These are phyloP conservation scores for Aspergillus floridensis DNA, from an alignment of 2,329 filamentous ascomycete genomes.

Conservation along the genomic window DNA sequence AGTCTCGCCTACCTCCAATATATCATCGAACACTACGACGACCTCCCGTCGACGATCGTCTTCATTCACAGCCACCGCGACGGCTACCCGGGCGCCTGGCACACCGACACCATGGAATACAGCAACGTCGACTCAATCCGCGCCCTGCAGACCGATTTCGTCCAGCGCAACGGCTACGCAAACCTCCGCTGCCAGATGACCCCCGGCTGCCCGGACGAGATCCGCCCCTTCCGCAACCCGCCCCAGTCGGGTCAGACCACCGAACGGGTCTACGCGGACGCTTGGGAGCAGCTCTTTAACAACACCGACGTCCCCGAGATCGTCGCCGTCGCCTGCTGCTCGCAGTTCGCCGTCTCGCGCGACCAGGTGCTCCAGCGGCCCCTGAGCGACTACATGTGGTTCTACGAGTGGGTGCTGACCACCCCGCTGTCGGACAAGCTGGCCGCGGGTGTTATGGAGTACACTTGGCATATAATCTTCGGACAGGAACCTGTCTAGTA, in stretches of 20 bases:
- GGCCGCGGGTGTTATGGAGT: conserved; percentile 53
- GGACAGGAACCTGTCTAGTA: conserved; percentile 21
- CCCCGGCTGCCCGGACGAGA: conserved; percentile 36
- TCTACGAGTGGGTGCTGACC: conserved; percentile 48
- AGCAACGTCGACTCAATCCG: conserved; percentile 53
- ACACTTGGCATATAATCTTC: conserved; percentile 55
- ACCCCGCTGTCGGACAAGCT: conserved; percentile 47
- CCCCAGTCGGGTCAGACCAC: conserved; percentile 25
- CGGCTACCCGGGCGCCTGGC: conserved; percentile 48
- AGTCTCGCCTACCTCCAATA: conserved; percentile 47
- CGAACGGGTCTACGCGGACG: conserved; percentile 32
- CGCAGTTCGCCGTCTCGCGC: conserved; percentile 51
- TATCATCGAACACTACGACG: conserved; percentile 46
- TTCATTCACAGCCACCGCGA: conserved; percentile 59
- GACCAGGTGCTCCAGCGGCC: conserved; percentile 44
- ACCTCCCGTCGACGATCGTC: conserved; percentile 51
- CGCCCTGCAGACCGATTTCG: conserved; percentile 49
- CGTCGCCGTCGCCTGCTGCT: conserved; percentile 51
- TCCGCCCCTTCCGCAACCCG: conserved; percentile 28
- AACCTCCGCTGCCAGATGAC: conserved; percentile 54
- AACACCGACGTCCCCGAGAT: conserved; percentile 35
- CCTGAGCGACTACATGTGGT: conserved; percentile 45
- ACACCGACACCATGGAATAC: conserved; percentile 57
- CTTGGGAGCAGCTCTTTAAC: conserved; percentile 41
- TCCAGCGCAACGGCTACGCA: conserved; percentile 55